Evolutionary conservation across 1,139 yeast species (phyloP), one percentile per base, ranked within the genome.

Genomic region (Taiozyma sp.): DNA sequence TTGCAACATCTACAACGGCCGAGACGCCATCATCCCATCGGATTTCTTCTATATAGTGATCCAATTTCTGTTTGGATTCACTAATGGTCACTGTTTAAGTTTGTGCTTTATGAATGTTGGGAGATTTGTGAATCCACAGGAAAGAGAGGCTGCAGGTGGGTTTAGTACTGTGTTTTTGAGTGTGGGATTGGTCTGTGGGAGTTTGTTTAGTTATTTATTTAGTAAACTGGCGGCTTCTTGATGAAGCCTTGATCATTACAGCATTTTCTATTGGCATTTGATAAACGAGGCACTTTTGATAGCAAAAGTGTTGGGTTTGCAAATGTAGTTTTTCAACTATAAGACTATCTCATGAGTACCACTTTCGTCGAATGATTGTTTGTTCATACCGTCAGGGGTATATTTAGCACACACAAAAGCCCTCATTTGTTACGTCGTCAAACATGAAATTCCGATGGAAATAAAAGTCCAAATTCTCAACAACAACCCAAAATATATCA

Each of bases 91-190:
- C 60, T 73, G 88, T 41, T 77, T 88, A 50, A 85, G 96, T 6
- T 79, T 90, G 26, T 78, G 90, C 51, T 87, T 91, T 68, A 89
- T 91, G 91, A 75, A 77, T 43, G 88, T 91, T 7, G 85, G 91
- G 0, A 74, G 74, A 21, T 73, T 74, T 50, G 76, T 72, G 6
- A 73, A 73, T 14, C 87, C 80, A 44, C 77, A 77, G 22, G 95
- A 88, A 62, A 84, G 83, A 65, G 90, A 88, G 57, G 97, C 97
- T 0, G 96, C 98, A 1, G 97, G 97, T 41, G 97, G 97, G 4
- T 87, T 90, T 65, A 86, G 95, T 51, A 81, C 89, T 1, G 80
- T 89, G 19, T 81, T 87, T 57, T 74, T 89, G 49, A 84, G 91
- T 53, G 62, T 80, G 22, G 96, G 96, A 0, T 73, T 90, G 50